Evolutionary conservation across 2,329 filamentous ascomycete genomes (phyloP).

Genomic region (Aspergillus fructus): DNA sequence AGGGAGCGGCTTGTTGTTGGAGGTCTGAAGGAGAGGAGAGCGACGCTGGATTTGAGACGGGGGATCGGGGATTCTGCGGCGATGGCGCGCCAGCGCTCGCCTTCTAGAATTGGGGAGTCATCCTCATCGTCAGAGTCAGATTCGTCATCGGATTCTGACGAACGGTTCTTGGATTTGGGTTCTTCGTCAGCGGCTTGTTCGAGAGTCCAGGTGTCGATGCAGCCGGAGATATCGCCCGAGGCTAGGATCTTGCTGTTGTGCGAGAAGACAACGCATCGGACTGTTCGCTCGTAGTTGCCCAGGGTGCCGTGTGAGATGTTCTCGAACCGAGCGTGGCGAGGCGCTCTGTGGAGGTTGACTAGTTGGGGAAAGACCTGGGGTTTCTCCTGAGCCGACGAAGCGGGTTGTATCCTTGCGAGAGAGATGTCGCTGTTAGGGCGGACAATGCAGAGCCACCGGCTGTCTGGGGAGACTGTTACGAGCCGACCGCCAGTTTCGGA

Average conservation of each 20-base stretch:
- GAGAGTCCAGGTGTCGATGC: slow-evolving; percentile 82
- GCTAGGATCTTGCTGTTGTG: slow-evolving; percentile 76
- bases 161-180: slow-evolving; percentile 42
- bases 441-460: slow-evolving; percentile 49
- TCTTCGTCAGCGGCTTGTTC: slow-evolving; percentile 50
- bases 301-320: slow-evolving; percentile 63
- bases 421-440: slow-evolving; percentile 61
- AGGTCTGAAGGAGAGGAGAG: slow-evolving; percentile 67
- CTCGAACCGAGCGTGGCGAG: slow-evolving; percentile 36
- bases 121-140: slow-evolving; percentile 49
- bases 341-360: slow-evolving; percentile 39
- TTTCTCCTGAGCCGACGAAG: slow-evolving; percentile 43
- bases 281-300: slow-evolving; percentile 72
- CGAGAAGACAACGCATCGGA: slow-evolving; percentile 76
- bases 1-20: slow-evolving; percentile 20
- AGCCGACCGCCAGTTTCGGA: slow-evolving; percentile 65
- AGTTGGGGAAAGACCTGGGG: slow-evolving; percentile 47
- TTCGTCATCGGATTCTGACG: slow-evolving; percentile 47
- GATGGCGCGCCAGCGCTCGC: slow-evolving; percentile 73
- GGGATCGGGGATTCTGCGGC: slow-evolving; percentile 69
- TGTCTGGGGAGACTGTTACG: slow-evolving; percentile 53
- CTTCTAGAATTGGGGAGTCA: slow-evolving; percentile 51
- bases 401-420: slow-evolving; percentile 49
- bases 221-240: slow-evolving; percentile 77
- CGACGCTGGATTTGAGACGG: slow-evolving; percentile 63